These are phyloP conservation scores for Botrytis paeoniae DNA, from an alignment of 2,329 filamentous ascomycete species.

Conservation along the genomic window DNA sequence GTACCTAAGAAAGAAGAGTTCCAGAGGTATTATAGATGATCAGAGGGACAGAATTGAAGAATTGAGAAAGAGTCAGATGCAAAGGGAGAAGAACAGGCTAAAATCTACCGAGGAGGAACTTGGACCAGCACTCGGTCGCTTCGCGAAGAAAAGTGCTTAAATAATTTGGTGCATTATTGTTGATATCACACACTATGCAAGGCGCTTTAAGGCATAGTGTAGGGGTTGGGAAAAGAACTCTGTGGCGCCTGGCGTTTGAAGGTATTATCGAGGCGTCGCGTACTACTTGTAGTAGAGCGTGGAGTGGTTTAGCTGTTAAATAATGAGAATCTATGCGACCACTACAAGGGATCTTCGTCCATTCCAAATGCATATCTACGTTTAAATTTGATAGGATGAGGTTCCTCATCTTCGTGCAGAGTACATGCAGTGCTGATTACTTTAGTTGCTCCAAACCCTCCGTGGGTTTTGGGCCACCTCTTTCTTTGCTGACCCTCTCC, in stretches of 20 bases:
- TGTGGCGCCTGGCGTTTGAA: slow-evolving; percentile 17
- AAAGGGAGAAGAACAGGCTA: slow-evolving; percentile 64
- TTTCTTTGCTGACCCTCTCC: slow-evolving; percentile 52
- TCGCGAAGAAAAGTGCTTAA: slow-evolving; percentile 62
- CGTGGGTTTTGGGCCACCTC: slow-evolving; percentile 57
- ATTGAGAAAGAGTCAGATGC: slow-evolving; percentile 66
- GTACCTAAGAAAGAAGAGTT: slow-evolving; percentile 86
- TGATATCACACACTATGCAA: slow-evolving; percentile 4
- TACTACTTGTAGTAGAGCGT: not conserved
- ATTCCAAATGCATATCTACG: not conserved
- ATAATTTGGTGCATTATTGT: not conserved
- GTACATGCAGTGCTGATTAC: not conserved
- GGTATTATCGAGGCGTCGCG: not conserved
- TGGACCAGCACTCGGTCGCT: slow-evolving; percentile 81
- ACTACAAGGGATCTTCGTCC: not conserved
- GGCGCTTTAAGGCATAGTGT: slow-evolving; percentile 9
- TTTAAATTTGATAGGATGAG: not conserved
- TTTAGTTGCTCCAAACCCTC: slow-evolving; percentile 51
- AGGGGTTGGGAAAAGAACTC: not conserved
- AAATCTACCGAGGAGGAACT: slow-evolving; percentile 69
- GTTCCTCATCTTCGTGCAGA: not conserved
- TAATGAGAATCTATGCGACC: slow-evolving; percentile 6
- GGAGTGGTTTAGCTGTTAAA: not conserved
- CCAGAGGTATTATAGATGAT: slow-evolving; percentile 94
- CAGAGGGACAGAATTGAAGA: slow-evolving; percentile 84